Evolutionary conservation across 495 filamentous ascomycete genomes (phyloP).

Genomic region (Xylaria intraflava): DNA sequence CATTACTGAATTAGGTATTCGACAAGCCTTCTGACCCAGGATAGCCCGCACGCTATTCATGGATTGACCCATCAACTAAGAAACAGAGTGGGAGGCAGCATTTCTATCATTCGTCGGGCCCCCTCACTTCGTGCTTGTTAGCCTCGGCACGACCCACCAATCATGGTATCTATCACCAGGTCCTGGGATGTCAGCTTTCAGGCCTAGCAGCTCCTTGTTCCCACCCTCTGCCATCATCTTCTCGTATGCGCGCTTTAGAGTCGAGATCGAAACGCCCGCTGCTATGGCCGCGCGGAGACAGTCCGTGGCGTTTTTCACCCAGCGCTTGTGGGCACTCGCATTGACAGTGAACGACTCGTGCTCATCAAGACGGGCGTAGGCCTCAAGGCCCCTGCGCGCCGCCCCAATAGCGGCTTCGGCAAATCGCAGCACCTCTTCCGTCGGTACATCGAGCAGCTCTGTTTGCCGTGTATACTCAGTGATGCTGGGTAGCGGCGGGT

Average conservation of each 20-base stretch:
- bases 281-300: conserved; percentile 60
- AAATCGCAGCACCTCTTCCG: conserved; percentile 46
- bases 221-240: conserved; percentile 9
- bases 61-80: too few relatives aligned
- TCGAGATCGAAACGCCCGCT: conserved; percentile 55
- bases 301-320: conserved; percentile 52
- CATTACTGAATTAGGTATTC: too few relatives aligned
- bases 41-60: too few relatives aligned
- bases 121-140: conserved; percentile 21
- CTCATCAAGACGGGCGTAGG: conserved; percentile 42
- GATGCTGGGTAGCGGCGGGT: conserved; percentile 65
- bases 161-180: conserved; percentile 57
- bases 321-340: conserved; percentile 50
- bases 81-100: too few relatives aligned
- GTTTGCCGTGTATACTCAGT: conserved; percentile 48
- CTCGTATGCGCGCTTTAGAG: conserved; percentile 43
- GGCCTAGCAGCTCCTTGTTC: conserved; percentile 18
- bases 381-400: conserved; percentile 61
- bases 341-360: conserved; percentile 41
- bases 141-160: conserved; percentile 73
- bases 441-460: conserved; percentile 30
- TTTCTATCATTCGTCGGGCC: background rate
- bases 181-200: conserved; percentile 52
- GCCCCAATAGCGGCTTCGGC: conserved; percentile 54
- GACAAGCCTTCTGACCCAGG: too few relatives aligned